These are phyloP conservation scores for Monosporascus sp. DNA, from an alignment of 2,329 filamentous ascomycete genomes.

Conservation along the genomic window DNA sequence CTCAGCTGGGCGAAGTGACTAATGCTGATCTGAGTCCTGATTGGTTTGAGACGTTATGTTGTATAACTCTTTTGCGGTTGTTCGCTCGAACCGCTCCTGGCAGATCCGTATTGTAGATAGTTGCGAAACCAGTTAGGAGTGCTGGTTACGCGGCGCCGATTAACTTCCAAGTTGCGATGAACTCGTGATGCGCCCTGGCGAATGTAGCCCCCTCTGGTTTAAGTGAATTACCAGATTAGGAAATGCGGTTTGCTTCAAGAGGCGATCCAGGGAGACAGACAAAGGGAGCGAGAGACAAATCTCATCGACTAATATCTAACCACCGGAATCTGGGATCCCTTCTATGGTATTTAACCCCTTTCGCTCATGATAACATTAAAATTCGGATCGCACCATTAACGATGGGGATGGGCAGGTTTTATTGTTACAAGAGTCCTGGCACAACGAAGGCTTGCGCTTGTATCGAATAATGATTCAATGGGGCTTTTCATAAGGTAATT, in stretches of 20 bases:
- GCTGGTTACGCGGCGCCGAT: too few species aligned
- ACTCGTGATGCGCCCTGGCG: not conserved
- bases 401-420: conserved; percentile 12
- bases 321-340: too few species aligned
- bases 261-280: not conserved
- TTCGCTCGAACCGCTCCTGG: too few species aligned
- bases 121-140: too few species aligned
- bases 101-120: too few species aligned
- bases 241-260: not conserved
- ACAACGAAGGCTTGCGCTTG: conserved; percentile 9
- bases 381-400: conserved; percentile 5
- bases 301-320: too few species aligned
- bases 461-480: conserved; percentile 21
- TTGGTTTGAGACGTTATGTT: too few species aligned
- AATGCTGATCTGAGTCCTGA: too few species aligned
- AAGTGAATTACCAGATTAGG: not conserved
- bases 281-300: not conserved
- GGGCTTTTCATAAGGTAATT: conserved; percentile 31
- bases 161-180: too few species aligned
- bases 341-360: too few species aligned
- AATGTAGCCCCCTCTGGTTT: not conserved
- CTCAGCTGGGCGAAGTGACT: too few species aligned
- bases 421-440: conserved; percentile 11
- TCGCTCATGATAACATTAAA: not conserved
- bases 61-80: too few species aligned